A percentile compares a stretch with the other conserved stretches of the same genome.
Evolutionary conservation across 2,329 filamentous ascomycete genomes (phyloP).

Genomic region (Volutella citrinella): DNA sequence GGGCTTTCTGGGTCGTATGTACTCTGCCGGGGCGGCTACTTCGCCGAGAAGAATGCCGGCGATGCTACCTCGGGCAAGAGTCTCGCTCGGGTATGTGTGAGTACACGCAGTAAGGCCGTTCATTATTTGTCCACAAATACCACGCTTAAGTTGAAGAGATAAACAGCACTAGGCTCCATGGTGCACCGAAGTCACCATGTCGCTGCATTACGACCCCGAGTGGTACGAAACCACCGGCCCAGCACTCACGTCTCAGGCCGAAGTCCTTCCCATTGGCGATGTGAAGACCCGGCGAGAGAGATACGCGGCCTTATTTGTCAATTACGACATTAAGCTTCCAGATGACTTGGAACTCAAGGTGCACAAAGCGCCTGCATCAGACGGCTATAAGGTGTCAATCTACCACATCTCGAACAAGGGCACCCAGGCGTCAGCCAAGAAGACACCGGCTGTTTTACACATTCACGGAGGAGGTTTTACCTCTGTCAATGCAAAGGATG

Average conservation of each 20-base stretch:
- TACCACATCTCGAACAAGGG: constrained; percentile 1
- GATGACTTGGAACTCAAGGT: background rate
- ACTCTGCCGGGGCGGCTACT: too few relatives aligned
- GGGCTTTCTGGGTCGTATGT: too few relatives aligned
- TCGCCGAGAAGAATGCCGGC: too few relatives aligned
- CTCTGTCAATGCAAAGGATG: background rate
- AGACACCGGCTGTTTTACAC: constrained; percentile 1
- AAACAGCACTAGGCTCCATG: too few relatives aligned
- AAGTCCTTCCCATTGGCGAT: constrained; percentile 1
- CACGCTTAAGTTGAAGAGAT: too few relatives aligned
- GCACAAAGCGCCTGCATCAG: background rate
- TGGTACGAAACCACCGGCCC: constrained; percentile 1
- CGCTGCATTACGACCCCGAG: constrained; percentile 1
- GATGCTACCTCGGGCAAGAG: too few relatives aligned
- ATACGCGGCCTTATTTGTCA: constrained; percentile 1
- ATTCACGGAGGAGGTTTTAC: constrained; percentile 4
- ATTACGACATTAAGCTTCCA: background rate
- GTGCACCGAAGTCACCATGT: too few relatives aligned
- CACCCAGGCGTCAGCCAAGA: background rate
- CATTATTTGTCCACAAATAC: too few relatives aligned
- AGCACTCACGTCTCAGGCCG: background rate
- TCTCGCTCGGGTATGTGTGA: too few relatives aligned
- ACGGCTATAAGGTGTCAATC: constrained; percentile 1
- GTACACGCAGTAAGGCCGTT: too few relatives aligned
- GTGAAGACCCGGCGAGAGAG: background rate